These are phyloP conservation scores for Talaromyces atroroseus DNA, from an alignment of 2,329 filamentous ascomycete genomes.

Conservation along the genomic window DNA sequence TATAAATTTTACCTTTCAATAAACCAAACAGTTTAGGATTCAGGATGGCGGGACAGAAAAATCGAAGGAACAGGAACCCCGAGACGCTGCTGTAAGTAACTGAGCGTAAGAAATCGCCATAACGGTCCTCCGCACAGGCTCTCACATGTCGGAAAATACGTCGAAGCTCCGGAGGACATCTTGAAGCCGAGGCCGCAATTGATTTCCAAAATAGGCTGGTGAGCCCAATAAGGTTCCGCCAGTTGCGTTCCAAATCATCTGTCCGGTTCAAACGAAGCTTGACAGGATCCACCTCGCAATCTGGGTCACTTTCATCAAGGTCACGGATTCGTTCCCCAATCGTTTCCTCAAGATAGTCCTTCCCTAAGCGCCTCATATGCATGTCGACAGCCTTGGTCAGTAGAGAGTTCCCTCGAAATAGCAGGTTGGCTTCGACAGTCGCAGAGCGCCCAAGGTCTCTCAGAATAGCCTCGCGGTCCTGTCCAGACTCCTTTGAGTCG, in stretches of 20 bases:
- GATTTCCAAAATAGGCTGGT: constrained; percentile 82
- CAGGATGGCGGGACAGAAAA: constrained; percentile 92
- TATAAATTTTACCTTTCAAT: constrained; percentile 53
- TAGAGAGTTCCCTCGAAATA: constrained; percentile 92
- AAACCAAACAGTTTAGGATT: constrained; percentile 92
- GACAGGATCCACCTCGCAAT: constrained; percentile 86
- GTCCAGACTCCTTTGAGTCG: constrained; percentile 51
- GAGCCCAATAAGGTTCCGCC: constrained; percentile 67
- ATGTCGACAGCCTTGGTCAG: constrained; percentile 90
- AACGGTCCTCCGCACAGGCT: constrained; percentile 88
- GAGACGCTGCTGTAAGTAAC: constrained; percentile 92
- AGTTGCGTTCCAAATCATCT: constrained; percentile 76
- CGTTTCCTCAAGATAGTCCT: constrained; percentile 84
- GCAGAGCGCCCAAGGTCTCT: constrained; percentile 60
- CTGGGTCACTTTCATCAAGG: constrained; percentile 83
- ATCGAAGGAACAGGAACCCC: constrained; percentile 87
- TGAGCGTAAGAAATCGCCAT: constrained; percentile 83
- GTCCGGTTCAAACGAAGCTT: constrained; percentile 58
- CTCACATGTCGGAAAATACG: constrained; percentile 85
- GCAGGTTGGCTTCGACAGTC: constrained; percentile 77
- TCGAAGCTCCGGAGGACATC: constrained; percentile 74
- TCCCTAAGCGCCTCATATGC: constrained; percentile 90
- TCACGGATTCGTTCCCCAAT: constrained; percentile 79
- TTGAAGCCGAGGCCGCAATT: constrained; percentile 67
- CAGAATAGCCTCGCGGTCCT: constrained; percentile 57